Evolutionary conservation across 106 monocot species (phyloP).

Genomic region (Posidonia australis): DNA sequence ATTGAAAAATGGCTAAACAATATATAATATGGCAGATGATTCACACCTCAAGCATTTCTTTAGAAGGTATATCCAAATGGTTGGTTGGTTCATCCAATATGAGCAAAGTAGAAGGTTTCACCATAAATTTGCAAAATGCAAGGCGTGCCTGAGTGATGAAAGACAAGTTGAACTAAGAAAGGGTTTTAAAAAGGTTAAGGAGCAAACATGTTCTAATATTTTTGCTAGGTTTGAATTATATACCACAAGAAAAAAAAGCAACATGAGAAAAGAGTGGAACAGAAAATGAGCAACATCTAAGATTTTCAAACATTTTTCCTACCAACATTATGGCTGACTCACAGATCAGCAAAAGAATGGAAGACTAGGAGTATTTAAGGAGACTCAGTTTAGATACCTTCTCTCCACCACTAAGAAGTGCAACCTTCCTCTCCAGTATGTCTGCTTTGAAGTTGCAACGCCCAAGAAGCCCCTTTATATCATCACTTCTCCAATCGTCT

Average conservation of each 20-base stretch:
- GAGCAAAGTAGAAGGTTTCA: constrained; percentile 91
- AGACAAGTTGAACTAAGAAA: neutral
- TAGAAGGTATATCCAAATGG: constrained; percentile 98
- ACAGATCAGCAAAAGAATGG: neutral
- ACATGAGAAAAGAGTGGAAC: too few relatives aligned
- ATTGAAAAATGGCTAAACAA: too few relatives aligned
- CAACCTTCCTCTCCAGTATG: constrained; percentile 94
- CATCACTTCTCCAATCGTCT: constrained; percentile 91
- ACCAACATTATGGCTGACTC: neutral
- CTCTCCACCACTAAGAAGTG: constrained; percentile 89
- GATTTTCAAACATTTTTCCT: constrained; percentile 15
- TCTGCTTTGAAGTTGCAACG: constrained; percentile 92
- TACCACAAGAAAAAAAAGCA: constrained; percentile 54
- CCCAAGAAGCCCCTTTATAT: constrained; percentile 97
- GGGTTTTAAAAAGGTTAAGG: neutral
- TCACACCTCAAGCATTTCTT: constrained; percentile 97
- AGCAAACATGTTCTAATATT: neutral
- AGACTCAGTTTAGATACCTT: constrained; percentile 40
- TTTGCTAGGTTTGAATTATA: neutral
- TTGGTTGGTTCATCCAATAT: constrained; percentile 98
- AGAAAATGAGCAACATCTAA: constrained; percentile 59
- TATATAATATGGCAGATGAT: neutral
- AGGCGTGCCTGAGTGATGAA: constrained; percentile 58
- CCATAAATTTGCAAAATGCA: constrained; percentile 99
- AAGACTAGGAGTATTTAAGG: neutral